Evolutionary conservation across 2,329 filamentous ascomycete genomes (phyloP).

Genomic region (Rhynchosporium secalis): DNA sequence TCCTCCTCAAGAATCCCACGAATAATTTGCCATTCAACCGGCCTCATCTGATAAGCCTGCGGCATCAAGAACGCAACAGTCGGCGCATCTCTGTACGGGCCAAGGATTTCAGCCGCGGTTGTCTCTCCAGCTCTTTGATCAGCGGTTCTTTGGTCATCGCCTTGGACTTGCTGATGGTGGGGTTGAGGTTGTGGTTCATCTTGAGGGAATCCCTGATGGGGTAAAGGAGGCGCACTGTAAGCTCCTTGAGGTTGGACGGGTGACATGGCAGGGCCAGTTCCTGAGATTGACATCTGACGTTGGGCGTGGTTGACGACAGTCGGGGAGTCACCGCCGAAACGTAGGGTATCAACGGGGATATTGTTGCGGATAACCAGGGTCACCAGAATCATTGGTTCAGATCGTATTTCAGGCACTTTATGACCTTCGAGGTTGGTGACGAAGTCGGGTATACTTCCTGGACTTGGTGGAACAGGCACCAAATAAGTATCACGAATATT

Average conservation of each 20-base stretch:
- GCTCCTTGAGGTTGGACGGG: constrained; percentile 50
- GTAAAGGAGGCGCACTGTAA: constrained; percentile 31
- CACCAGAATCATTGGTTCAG: constrained; percentile 76
- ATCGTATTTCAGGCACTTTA: constrained; percentile 68
- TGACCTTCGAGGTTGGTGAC: constrained; percentile 87
- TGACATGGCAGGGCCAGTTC: constrained; percentile 51
- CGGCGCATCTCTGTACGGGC: constrained; percentile 58
- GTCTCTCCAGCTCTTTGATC: constrained; percentile 56
- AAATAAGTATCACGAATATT: constrained; percentile 90
- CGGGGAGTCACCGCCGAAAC: constrained; percentile 36
- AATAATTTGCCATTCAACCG: constrained; percentile 74
- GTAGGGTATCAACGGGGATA: constrained; percentile 29
- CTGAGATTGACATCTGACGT: constrained; percentile 51
- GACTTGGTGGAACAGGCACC: constrained; percentile 76
- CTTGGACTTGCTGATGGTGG: constrained; percentile 20
- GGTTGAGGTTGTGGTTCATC: constrained; percentile 36
- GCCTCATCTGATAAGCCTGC: constrained; percentile 66
- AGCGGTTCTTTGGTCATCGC: constrained; percentile 43
- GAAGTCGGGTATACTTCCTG: constrained; percentile 75
- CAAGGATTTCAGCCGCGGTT: constrained; percentile 63
- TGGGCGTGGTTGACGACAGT: constrained; percentile 42
- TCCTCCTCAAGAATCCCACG: constrained; percentile 46
- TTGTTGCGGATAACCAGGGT: constrained; percentile 77
- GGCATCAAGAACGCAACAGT: constrained; percentile 70
- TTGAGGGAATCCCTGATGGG: constrained; percentile 15